Conservation (phyloP, 352 stramenopile species). For the Plasmopara viticola region DNA sequence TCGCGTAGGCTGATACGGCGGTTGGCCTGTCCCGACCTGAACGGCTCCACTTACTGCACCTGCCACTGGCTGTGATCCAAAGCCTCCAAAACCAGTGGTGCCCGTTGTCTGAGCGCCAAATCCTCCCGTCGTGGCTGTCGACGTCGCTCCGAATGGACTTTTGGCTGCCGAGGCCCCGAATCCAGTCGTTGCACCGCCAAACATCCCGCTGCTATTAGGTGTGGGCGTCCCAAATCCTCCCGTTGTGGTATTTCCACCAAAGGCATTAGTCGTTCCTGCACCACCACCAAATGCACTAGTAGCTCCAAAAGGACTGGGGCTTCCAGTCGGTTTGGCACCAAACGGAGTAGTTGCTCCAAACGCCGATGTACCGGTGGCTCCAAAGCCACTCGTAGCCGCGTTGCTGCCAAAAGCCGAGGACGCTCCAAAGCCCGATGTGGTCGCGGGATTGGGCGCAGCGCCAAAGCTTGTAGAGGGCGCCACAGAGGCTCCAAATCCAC, state of each 20-base stretch:
- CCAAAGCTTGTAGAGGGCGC: slow-evolving; percentile 35
- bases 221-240: slow-evolving; percentile 35
- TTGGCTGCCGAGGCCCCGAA: slow-evolving; percentile 39
- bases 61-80: slow-evolving; percentile 28
- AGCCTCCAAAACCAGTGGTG: slow-evolving; percentile 30
- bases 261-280: slow-evolving; percentile 26
- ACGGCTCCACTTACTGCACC: slow-evolving; percentile 14
- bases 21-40: slow-evolving; percentile 68
- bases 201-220: slow-evolving; percentile 33
- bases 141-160: slow-evolving; percentile 39
- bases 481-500: slow-evolving; percentile 23
- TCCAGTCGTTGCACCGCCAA: slow-evolving; percentile 27
- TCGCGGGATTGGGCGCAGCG: slow-evolving; percentile 16
- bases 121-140: slow-evolving; percentile 29
- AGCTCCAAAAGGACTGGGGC: slow-evolving; percentile 58
- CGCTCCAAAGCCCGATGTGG: slow-evolving; percentile 34
- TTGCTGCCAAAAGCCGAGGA: slow-evolving; percentile 25
- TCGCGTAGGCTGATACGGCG: slow-evolving; percentile 59
- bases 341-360: slow-evolving; percentile 50
- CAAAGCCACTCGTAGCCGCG: slow-evolving; percentile 22
- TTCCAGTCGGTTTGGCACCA: slow-evolving; percentile 43
- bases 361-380: slow-evolving; percentile 20
- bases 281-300: slow-evolving; percentile 45
- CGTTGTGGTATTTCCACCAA: slow-evolving; percentile 26
- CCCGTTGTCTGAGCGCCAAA: slow-evolving; percentile 41